Evolutionary conservation across 208 protist species (phyloP), one percentile per base, ranked within the genome.

Genomic region (Acanthamoeba lenticulata): DNA sequence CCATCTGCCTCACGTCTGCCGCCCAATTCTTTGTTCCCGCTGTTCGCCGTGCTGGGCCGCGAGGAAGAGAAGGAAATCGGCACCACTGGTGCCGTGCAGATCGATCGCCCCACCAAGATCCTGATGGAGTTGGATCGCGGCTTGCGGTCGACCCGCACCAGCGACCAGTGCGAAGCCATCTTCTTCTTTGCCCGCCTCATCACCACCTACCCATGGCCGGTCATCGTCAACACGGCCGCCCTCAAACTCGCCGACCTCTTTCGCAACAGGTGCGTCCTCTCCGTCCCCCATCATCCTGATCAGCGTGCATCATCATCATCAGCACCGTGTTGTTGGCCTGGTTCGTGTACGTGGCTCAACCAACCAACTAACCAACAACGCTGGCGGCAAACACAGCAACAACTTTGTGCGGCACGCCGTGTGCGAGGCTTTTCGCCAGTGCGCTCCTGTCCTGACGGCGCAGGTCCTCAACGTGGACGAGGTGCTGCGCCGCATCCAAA

Each of bases 181-280:
- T 47, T 74, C 86, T 92, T 92, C 60, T 92, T 92, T 49, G 86
- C 40, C 3, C 32, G 60, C 29, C 86, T 92, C 27, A 65, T 92
- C 36, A 38, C 86, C 36, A 92, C 40, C 86, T 92, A 74, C 40
- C 86, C 86, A 4, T 92, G 86, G 86, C 86, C 86, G 24, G 36
- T 92, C 55, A 92, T 92, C 55, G 86, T 92, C 1, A 72, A 72
- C 52, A 92, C 86, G 3, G 86, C 86, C n/a, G 86, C 55, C 42
- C 86, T 92, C 55, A 92, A 92, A 38, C 86, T 92, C 24, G 47
- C 86, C n/a, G 47, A 92, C 38, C 57, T 92, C 67, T 92, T 77
- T 52, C 32, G 86, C 34, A 92, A n/a, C 86, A 72, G 86, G 86
- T 92, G 19, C 40, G 79, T 34, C 67, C 9, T 21, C 67, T n/a